These are phyloP conservation scores for Grigorovia yakushimaensis DNA, from an alignment of 805 yeast species.

Conservation along the genomic window DNA sequence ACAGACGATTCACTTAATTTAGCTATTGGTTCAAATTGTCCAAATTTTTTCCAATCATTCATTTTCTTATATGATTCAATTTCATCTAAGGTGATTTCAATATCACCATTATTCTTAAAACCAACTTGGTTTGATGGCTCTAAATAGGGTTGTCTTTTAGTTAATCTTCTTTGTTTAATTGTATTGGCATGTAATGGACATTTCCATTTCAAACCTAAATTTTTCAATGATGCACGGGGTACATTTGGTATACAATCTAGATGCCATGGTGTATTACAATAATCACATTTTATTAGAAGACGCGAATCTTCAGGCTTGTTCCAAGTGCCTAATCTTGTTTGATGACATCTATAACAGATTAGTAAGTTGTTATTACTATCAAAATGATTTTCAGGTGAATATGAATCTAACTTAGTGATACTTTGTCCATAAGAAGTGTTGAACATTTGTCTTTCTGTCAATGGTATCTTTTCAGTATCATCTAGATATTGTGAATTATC, in stretches of 20 bases:
- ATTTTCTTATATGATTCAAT: conserved; percentile 19
- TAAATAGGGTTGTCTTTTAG: conserved; percentile 41
- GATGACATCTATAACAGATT: conserved; percentile 68
- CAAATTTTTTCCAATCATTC: conserved; percentile 4
- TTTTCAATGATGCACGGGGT: conserved; percentile 63
- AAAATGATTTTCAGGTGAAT: conserved; percentile 47
- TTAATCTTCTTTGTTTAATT: conserved; percentile 33
- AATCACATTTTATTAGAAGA: conserved; percentile 66
- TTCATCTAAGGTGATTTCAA: conserved; percentile 44
- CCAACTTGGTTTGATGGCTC: conserved; percentile 50
- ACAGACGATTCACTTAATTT: conserved; percentile 19
- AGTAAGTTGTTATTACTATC: conserved; percentile 47
- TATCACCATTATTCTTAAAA: conserved; percentile 42
- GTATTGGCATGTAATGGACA: conserved; percentile 69
- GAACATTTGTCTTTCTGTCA: conserved; percentile 33
- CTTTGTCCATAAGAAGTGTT: conserved; percentile 36
- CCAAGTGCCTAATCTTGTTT: conserved; percentile 47
- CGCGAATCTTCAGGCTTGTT: conserved; percentile 35
- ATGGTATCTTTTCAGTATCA: conserved; percentile 38
- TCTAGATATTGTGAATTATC: conserved; percentile 63
- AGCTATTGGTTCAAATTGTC: conserved; percentile 14
- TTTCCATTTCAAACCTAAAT: conserved; percentile 74
- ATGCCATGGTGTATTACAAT: conserved; percentile 79
- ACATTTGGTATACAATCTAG: conserved; percentile 68
- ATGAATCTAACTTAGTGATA: conserved; percentile 23